Conservation (phyloP, 164 flowering plant species). For the Tinospora cordifolia region DNA sequence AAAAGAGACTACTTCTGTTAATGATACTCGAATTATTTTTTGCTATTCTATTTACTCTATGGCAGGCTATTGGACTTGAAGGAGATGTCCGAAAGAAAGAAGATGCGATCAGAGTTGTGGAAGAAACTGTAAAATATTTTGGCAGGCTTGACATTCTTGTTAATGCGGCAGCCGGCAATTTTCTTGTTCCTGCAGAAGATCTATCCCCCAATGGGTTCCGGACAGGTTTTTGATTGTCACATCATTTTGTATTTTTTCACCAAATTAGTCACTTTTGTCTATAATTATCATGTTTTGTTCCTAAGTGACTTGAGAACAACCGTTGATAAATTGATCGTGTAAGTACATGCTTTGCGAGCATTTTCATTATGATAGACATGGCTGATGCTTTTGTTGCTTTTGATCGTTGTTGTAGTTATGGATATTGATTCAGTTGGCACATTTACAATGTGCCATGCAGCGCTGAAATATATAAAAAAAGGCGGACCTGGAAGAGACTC, state of each 20-base stretch:
- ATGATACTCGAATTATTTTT: background rate
- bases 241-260: background rate
- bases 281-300: background rate
- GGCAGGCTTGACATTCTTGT: constrained; percentile 86
- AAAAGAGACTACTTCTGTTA: background rate
- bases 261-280: background rate
- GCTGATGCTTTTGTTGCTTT: constrained; percentile 5
- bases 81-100: constrained; percentile 90
- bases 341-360: background rate
- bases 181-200: constrained; percentile 78
- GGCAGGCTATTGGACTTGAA: constrained; percentile 73
- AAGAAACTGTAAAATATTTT: constrained; percentile 61
- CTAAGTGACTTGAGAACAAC: background rate
- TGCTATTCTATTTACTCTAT: background rate
- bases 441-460: constrained; percentile 91
- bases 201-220: constrained; percentile 84
- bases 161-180: constrained; percentile 92
- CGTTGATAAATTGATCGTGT: background rate
- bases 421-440: constrained; percentile 98
- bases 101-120: constrained; percentile 70
- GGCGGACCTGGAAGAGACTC: constrained; percentile 66
- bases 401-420: constrained; percentile 46
- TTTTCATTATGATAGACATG: background rate
- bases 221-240: constrained; percentile 44
- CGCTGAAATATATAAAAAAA: constrained; percentile 73